Percentiles rank a stretch among this genome's conserved stretches.
Conservation (phyloP, 192 early-diverging fungal genomes). For the Mortierella antarctica region DNA sequence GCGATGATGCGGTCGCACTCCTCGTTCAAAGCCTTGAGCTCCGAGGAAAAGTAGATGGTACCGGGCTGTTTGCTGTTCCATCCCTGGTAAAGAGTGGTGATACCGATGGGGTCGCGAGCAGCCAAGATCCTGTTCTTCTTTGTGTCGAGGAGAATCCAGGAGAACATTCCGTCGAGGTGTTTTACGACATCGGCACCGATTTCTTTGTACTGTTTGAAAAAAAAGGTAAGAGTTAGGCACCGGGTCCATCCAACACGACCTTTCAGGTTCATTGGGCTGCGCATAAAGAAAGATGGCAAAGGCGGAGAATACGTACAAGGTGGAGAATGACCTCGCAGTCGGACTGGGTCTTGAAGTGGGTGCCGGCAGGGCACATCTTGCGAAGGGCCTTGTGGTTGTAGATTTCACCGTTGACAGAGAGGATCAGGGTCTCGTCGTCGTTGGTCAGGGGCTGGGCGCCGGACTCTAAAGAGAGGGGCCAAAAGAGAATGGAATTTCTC, state of each 20-base stretch:
- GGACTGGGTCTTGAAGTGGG: constrained; percentile 93
- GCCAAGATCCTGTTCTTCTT: constrained; percentile 85
- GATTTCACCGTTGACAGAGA: constrained; percentile 98
- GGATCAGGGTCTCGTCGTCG: constrained; percentile 86
- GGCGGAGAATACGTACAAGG: constrained; percentile 66
- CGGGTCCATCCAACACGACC: too few species aligned
- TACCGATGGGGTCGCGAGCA: constrained; percentile 98
- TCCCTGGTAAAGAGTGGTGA: constrained; percentile 98
- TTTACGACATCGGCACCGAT: constrained; percentile 84
- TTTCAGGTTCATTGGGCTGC: neutral
- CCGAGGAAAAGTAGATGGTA: constrained; percentile 93
- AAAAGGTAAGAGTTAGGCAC: neutral
- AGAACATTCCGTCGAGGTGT: constrained; percentile 97
- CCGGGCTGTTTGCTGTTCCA: constrained; percentile 84
- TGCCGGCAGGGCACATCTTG: constrained; percentile 74
- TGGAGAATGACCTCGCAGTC: constrained; percentile 98
- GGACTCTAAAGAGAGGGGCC: constrained; percentile 64
- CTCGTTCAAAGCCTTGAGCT: constrained; percentile 96
- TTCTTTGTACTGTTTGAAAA: constrained; percentile 78
- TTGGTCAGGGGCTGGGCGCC: constrained; percentile 97
- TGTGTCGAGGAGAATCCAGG: constrained; percentile 92
- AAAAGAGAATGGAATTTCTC: too few species aligned
- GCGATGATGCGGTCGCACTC: constrained; percentile 97
- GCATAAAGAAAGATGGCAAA: neutral
- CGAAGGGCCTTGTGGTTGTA: constrained; percentile 96